Percentiles rank a stretch among this genome's conserved stretches.
These are phyloP conservation scores for Cystofilobasidium capitatum DNA, from an alignment of 768 basidiomycete genomes.

Conservation along the genomic window DNA sequence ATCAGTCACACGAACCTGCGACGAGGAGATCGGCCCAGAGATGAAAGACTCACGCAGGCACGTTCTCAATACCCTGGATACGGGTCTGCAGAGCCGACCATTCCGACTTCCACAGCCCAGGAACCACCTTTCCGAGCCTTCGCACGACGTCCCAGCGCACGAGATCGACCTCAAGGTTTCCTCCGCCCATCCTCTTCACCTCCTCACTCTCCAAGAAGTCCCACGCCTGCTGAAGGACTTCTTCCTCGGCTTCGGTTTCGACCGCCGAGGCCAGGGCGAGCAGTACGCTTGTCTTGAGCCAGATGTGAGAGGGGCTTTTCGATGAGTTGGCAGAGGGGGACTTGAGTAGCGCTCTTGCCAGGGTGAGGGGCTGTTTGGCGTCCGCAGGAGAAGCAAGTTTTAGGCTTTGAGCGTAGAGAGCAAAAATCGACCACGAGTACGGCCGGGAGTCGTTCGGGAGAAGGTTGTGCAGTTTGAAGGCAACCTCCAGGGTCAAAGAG, in stretches of 20 bases:
- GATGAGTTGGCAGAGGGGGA: conserved; percentile 43
- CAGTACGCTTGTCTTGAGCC: conserved; percentile 63
- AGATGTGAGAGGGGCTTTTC: conserved; percentile 60
- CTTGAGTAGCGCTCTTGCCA: conserved; percentile 60
- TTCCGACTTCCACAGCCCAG: conserved; percentile 18
- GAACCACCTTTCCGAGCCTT: conserved; percentile 46
- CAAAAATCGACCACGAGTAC: neutral
- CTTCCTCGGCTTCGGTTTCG: conserved; percentile 41
- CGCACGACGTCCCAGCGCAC: conserved; percentile 55
- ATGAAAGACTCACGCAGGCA: neutral
- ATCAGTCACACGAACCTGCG: neutral
- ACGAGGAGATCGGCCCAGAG: neutral
- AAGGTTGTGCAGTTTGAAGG: neutral
- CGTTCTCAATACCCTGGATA: conserved; percentile 3
- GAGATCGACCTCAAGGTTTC: conserved; percentile 65
- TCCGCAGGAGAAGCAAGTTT: neutral
- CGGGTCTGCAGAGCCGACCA: conserved; percentile 4
- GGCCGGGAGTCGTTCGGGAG: neutral
- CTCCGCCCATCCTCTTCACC: conserved; percentile 57
- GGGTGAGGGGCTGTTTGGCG: conserved; percentile 48
- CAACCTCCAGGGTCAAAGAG: neutral
- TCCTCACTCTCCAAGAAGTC: conserved; percentile 59
- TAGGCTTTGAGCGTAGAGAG: neutral
- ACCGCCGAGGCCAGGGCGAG: conserved; percentile 38
- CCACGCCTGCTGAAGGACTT: conserved; percentile 59